Evolutionary conservation across 176 grass and related monocot genomes (phyloP), one percentile per base, ranked within the genome.

Genomic region (Oryza meridionalis): DNA sequence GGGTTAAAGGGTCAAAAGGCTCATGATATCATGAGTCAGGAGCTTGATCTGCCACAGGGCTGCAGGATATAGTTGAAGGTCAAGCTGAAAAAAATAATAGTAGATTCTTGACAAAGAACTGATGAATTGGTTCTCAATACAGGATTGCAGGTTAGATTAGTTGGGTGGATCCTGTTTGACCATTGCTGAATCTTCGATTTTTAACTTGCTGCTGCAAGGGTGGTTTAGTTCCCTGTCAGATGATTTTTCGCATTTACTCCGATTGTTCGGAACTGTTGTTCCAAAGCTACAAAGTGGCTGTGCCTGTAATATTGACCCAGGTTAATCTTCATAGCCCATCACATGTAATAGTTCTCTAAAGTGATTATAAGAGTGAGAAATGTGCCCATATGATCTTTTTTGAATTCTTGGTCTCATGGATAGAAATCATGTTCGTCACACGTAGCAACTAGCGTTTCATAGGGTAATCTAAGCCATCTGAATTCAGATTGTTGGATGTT

Each of bases 401-500:
- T 59, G 50, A 2, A 53, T 53, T 16, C 50, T 10, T 53, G 12
- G 46, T 55, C 16, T 55, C 50, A 55, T 55, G 50, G 14, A 55
- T 55, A 55, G 16, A 55, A 19, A 55, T 1, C 16, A 55, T 55
- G 50, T 55, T 90, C 37, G 37, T 21, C 55, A 66, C 26, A 31
- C 2, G 2, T 25, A 31, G 9, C 65, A 32, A 10, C 45, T 47
- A 47, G 45, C 11, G 13, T 13, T 32, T 16, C 65, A 32, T 32
- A 33, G 2, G 5, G 10, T 49, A 5, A 24, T 43, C 37, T 22
- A 15, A 49, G 13, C 37, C 5, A 38, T 69, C 24, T 25, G 61
- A 29, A 49, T 80, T 40, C 73, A 91, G 90, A 51, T 91, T 32
- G 32, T 32, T 32, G 70, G 65, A 89, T 94, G 67, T 85, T 91